Evolutionary conservation across 2,329 filamentous ascomycete species (phyloP), one percentile per base, ranked within the genome.

Genomic region (Paecilomyces variotii): DNA sequence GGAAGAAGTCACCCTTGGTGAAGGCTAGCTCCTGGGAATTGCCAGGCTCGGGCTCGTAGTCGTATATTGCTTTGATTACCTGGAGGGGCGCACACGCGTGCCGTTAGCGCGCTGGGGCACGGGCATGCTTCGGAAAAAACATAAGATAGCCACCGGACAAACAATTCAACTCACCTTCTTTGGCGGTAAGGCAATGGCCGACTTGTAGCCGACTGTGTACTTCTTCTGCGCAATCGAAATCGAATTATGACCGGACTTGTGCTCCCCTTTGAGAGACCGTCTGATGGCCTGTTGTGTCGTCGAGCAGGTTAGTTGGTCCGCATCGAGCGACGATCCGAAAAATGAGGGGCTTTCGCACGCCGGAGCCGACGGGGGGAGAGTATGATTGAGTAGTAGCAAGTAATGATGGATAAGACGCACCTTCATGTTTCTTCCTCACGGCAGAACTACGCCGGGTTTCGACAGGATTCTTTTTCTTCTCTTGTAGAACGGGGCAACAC

Each of bases 31-130:
- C 87, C 72, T 93, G 88, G 56, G 78, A 78, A 60, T 78, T 75
- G 56, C 79, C 78, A 61, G 86, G 85, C 69, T 88, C 84, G 60
- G 91, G 89, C 69, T 88, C 84, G 78, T 96, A 96, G 75, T 95
- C 90, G 82, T 96, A 96, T 60, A 97, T 87, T 30, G 94, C 94
- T 80, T 93, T 91, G 75, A 99, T 99, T 61, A 99, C 92, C 92
- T 97, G 63, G 59, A 35, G 32, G 39, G 39, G 34, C 19, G 52
- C 34, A 50, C 32, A 51, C 32, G 54, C 34, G 26, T 51, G 56
- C 35, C 26, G 49, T 54, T 50, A 57, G 59, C 58, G 34, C 27
- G 26, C 49, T 34, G 26, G 50, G 39, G 51, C 53, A 50, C 28
- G 19, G 27, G 28, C 4, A 25, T 54, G 34, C 56, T 6, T 57